phyloP scores from a whole-genome alignment of 768 basidiomycete species.

The Termitomyces sp. region DNA sequence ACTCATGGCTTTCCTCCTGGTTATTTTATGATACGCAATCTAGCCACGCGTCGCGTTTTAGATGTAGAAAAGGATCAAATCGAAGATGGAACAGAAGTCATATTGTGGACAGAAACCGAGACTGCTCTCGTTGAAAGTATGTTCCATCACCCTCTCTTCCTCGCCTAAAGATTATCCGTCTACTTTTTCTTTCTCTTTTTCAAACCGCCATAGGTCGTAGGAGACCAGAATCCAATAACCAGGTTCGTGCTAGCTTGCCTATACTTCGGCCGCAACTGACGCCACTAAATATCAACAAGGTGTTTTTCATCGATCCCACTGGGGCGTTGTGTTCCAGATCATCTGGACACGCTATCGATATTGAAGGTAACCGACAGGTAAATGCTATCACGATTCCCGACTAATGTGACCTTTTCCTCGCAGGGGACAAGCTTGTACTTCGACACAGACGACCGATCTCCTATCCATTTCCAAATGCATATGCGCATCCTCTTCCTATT shows the following conservation, averaged over 20 bases:
- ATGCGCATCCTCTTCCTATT: slow-evolving; percentile 69
- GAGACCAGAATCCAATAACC: slow-evolving; percentile 65
- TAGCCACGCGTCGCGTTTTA: slow-evolving; percentile 46
- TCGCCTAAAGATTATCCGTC: neutral
- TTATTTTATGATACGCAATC: slow-evolving; percentile 58
- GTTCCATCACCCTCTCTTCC: slow-evolving; percentile 14
- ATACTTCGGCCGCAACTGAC: neutral
- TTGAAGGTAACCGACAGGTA: slow-evolving; percentile 48
- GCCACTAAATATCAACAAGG: slow-evolving; percentile 31
- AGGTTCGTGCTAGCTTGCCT: slow-evolving; percentile 33
- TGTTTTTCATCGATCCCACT: slow-evolving; percentile 77
- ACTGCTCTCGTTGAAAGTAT: slow-evolving; percentile 73
- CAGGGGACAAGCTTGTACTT: slow-evolving; percentile 63
- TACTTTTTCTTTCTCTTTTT: neutral
- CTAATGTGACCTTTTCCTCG: neutral
- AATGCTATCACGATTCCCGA: neutral
- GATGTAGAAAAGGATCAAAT: slow-evolving; percentile 49
- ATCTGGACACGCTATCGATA: slow-evolving; percentile 77
- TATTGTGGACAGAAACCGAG: slow-evolving; percentile 71
- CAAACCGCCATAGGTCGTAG: slow-evolving; percentile 50
- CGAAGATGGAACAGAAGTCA: slow-evolving; percentile 57
- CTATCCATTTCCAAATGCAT: slow-evolving; percentile 70
- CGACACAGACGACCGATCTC: slow-evolving; percentile 75
- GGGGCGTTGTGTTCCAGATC: slow-evolving; percentile 74
- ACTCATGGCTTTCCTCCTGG: slow-evolving; percentile 46